These are phyloP conservation scores for Gloeophyllum trabeum DNA, from an alignment of 768 basidiomycete species.

Conservation along the genomic window DNA sequence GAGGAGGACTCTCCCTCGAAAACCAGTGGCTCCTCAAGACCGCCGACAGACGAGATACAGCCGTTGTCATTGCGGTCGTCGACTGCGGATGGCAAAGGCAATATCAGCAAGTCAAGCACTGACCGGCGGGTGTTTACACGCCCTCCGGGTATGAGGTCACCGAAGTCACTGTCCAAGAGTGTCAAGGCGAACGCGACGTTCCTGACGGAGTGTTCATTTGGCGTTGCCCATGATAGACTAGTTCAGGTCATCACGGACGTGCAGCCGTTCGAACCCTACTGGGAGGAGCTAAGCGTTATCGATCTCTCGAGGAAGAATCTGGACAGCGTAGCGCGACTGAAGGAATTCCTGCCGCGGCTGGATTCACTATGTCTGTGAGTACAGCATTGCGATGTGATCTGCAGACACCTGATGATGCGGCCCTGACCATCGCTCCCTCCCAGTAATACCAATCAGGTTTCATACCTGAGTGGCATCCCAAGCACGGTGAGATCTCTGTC, in stretches of 20 bases:
- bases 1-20: slow-evolving; percentile 48
- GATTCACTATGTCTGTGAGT: slow-evolving; percentile 71
- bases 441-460: slow-evolving; percentile 65
- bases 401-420: slow-evolving; percentile 2
- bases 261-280: slow-evolving; percentile 88
- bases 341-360: slow-evolving; percentile 83
- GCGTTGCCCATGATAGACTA: slow-evolving; percentile 82
- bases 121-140: slow-evolving; percentile 22
- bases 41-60: slow-evolving; percentile 34
- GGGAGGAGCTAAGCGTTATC: slow-evolving; percentile 72
- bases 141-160: slow-evolving; percentile 10
- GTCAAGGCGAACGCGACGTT: slow-evolving; percentile 43
- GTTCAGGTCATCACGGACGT: slow-evolving; percentile 91
- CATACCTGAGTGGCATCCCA: slow-evolving; percentile 76
- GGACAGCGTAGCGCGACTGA: slow-evolving; percentile 74
- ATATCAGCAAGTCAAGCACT: neutral
- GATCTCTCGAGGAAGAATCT: slow-evolving; percentile 64
- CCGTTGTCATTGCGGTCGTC: slow-evolving; percentile 32
- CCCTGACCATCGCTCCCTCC: neutral
- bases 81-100: slow-evolving; percentile 11
- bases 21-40: slow-evolving; percentile 29
- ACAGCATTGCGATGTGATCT: neutral
- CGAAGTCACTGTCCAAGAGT: neutral
- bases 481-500: slow-evolving; percentile 63
- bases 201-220: slow-evolving; percentile 95